phyloP scores from a whole-genome alignment of 352 stramenopile genomes.

The Phytophthora aleatoria region DNA sequence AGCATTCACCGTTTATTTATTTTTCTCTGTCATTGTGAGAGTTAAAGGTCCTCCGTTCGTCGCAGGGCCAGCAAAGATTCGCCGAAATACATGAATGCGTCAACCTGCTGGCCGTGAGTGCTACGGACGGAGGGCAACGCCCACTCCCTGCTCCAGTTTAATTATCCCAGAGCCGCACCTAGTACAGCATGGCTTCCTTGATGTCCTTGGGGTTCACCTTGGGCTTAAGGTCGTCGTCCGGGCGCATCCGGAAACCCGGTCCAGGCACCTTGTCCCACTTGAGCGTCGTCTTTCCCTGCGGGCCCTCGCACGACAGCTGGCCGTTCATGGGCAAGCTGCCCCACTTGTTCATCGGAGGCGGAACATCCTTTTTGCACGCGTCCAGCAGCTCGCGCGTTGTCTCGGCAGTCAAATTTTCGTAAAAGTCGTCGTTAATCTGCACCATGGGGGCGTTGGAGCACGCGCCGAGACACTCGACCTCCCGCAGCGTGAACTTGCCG shows the following conservation, averaged over 20 bases:
- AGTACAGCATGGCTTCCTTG: conserved; percentile 92
- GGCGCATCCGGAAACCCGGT: conserved; percentile 91
- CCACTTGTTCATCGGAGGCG: conserved; percentile 97
- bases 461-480: conserved; percentile 99
- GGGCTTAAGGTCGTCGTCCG: conserved; percentile 90
- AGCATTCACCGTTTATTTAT: conserved; percentile 41
- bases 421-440: conserved; percentile 99
- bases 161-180: conserved; percentile 36
- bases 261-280: conserved; percentile 83
- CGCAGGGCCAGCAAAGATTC: conserved; percentile 21
- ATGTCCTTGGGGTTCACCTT: conserved; percentile 95
- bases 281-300: conserved; percentile 95
- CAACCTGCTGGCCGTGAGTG: conserved; percentile 20
- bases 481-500: conserved; percentile 93
- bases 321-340: conserved; percentile 99
- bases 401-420: conserved; percentile 98
- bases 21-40: conserved; percentile 26
- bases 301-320: conserved; percentile 98
- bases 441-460: conserved; percentile 99
- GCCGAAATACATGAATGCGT: conserved; percentile 32
- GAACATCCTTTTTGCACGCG: conserved; percentile 93
- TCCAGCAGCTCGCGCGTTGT: conserved; percentile 98
- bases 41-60: conserved; percentile 23
- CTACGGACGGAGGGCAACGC: conserved; percentile 16
- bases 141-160: conserved; percentile 21